A percentile compares a stretch with the other conserved stretches of the same genome.
phyloP scores from a whole-genome alignment of 108 stramenopile genomes.

The Cyclotella cryptica region DNA sequence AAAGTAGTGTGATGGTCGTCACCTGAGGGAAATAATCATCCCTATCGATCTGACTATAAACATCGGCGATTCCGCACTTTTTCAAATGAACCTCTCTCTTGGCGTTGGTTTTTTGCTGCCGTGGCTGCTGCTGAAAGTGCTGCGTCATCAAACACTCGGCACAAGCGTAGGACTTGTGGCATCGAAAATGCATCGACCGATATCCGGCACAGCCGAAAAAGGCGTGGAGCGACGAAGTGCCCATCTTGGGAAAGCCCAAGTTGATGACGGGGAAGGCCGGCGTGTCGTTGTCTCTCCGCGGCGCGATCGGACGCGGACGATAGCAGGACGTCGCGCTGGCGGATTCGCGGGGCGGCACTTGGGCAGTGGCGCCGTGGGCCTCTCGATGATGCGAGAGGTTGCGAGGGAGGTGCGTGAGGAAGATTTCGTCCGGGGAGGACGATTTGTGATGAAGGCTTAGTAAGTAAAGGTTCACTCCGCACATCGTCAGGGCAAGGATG shows the following conservation, averaged over 20 bases:
- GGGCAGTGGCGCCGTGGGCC: not conserved
- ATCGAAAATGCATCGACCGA: constrained; percentile 17
- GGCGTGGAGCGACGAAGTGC: constrained; percentile 11
- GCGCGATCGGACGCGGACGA: not conserved
- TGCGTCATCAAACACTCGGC: constrained; percentile 17
- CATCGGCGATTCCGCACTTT: constrained; percentile 12
- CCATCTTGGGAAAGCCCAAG: constrained; percentile 24
- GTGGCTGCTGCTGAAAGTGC: not conserved
- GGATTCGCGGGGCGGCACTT: not conserved
- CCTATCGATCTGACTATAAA: not conserved
- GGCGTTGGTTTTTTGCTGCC: not conserved
- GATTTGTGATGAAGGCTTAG: not conserved
- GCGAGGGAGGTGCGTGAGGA: not conserved
- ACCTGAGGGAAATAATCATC: constrained; percentile 8
- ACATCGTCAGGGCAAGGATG: not conserved
- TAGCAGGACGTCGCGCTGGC: not conserved
- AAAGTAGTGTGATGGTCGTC: too few relatives aligned
- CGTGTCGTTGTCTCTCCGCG: not conserved
- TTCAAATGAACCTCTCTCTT: not conserved
- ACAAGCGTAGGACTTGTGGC: not conserved
- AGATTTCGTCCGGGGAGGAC: not conserved
- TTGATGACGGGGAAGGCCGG: constrained; percentile 9
- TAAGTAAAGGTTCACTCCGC: not conserved
- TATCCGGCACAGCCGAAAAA: constrained; percentile 22
- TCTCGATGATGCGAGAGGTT: not conserved